Percentiles rank a stretch among this genome's conserved stretches.
Conservation (phyloP, 2,329 filamentous ascomycete species). For the Cryphonectria parasitica region DNA sequence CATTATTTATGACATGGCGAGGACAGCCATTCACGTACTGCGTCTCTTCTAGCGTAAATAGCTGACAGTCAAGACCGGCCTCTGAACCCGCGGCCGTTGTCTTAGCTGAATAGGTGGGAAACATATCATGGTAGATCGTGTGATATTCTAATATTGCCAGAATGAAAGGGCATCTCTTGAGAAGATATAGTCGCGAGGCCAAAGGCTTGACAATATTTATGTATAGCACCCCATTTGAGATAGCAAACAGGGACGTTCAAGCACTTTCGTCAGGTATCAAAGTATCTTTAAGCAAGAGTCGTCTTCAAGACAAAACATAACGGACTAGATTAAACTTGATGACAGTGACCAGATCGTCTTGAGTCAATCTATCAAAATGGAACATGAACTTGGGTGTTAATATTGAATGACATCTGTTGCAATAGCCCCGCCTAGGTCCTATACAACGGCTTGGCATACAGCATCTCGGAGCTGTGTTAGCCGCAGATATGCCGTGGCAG, state of each 20-base stretch:
- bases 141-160: too few relatives aligned
- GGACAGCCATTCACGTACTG: neutral
- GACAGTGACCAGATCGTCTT: too few relatives aligned
- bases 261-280: too few relatives aligned
- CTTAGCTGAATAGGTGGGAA: neutral
- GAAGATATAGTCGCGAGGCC: too few relatives aligned
- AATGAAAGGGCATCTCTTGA: too few relatives aligned
- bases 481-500: neutral
- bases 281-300: too few relatives aligned
- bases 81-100: neutral
- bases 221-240: neutral
- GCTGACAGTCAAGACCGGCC: neutral
- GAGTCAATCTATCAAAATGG: neutral
- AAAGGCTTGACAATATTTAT: neutral
- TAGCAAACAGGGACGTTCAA: neutral
- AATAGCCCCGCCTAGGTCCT: neutral
- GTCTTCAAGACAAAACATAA: neutral
- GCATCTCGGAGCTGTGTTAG: neutral
- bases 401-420: neutral
- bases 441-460: neutral
- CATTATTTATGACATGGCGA: neutral
- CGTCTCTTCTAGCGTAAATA: too few relatives aligned
- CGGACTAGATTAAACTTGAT: too few relatives aligned
- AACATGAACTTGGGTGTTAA: neutral
- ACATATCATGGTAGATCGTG: neutral